These are phyloP conservation scores for Globisporangium paddicum DNA, from an alignment of 352 stramenopile genomes.

Conservation along the genomic window DNA sequence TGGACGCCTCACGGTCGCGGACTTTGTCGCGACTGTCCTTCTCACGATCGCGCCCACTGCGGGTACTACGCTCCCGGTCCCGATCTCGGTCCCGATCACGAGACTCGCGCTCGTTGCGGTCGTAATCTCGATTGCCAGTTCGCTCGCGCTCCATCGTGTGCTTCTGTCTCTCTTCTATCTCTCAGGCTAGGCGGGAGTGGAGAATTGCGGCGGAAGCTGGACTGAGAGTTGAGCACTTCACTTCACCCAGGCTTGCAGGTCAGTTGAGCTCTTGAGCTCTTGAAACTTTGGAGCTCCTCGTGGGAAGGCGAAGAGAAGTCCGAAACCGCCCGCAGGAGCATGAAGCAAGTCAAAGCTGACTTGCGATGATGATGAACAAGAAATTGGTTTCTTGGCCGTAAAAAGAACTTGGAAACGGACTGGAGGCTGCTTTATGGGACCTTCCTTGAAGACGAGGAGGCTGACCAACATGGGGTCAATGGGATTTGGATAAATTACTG, in stretches of 20 bases:
- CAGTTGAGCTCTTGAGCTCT: background rate
- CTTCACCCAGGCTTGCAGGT: background rate
- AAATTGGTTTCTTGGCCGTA: background rate
- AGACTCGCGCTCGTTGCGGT: conserved; percentile 14
- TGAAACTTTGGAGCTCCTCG: background rate
- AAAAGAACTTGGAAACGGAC: background rate
- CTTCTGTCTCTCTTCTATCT: background rate
- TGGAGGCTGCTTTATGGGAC: no score
- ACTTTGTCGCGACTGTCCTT: conserved; percentile 18
- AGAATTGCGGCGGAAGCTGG: background rate
- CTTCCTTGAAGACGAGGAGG: background rate
- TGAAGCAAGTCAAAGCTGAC: background rate
- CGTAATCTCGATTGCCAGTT: conserved; percentile 13
- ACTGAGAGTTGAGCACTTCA: background rate
- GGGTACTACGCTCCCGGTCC: conserved; percentile 1
- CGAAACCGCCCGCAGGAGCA: background rate
- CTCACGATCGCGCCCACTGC: conserved; percentile 7
- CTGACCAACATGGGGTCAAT: background rate
- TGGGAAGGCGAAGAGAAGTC: background rate
- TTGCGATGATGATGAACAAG: background rate
- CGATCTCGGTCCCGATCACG: conserved; percentile 1
- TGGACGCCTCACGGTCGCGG: conserved; percentile 20
- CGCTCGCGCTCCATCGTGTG: conserved; percentile 27
- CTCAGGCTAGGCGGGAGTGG: background rate
- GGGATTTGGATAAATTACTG: background rate